phyloP scores from a whole-genome alignment of 257 asterid genomes.

The Echium plantagineum region DNA sequence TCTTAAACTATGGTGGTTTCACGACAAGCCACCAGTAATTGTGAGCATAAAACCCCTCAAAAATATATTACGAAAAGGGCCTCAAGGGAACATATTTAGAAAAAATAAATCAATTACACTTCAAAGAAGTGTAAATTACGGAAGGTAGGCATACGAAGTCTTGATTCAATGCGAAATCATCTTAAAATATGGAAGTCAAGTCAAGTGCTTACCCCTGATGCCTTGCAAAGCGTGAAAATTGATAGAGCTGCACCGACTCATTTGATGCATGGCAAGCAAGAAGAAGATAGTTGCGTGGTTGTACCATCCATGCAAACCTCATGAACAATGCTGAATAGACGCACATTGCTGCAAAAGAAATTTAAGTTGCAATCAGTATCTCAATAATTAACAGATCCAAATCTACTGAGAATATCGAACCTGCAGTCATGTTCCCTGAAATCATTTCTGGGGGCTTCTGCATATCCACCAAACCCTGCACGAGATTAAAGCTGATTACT shows the following conservation, averaged over 20 bases:
- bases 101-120: not conserved
- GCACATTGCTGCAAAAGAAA: conserved; percentile 60
- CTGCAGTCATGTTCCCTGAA: conserved; percentile 91
- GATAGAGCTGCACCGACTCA: conserved; percentile 83
- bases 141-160: not conserved
- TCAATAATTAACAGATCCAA: not conserved
- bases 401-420: conserved; percentile 17
- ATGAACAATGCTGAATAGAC: conserved; percentile 81
- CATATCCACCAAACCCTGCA: conserved; percentile 79
- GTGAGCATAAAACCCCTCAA: not conserved
- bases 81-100: too few species aligned
- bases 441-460: conserved; percentile 93
- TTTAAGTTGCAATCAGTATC: conserved; percentile 5
- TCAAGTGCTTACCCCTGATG: conserved; percentile 58
- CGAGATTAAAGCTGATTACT: not conserved
- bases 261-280: conserved; percentile 90
- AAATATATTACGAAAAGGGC: not conserved
- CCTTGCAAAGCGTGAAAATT: conserved; percentile 83
- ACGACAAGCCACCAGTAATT: not conserved
- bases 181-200: not conserved
- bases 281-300: conserved; percentile 81
- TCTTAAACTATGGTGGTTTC: not conserved
- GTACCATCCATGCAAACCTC: conserved; percentile 99
- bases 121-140: not conserved
- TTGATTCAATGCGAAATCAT: not conserved